A percentile compares a stretch with the other conserved stretches of the same genome.
These are phyloP conservation scores for Ceratocystis colombiana DNA, from an alignment of 2,329 filamentous ascomycete species.

Conservation along the genomic window DNA sequence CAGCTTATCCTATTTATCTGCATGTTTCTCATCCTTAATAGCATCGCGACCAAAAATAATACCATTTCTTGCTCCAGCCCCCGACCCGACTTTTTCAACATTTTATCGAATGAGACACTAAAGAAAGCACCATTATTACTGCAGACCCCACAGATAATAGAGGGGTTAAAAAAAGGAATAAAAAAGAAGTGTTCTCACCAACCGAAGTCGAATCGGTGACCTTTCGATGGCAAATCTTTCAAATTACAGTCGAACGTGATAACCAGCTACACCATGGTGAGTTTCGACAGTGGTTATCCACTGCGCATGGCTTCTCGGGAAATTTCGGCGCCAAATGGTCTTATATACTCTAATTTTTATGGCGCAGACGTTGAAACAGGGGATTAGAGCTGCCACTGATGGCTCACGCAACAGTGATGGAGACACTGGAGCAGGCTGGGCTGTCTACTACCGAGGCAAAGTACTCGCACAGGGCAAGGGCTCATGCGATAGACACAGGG, in stretches of 20 bases:
- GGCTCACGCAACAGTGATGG: too few species aligned
- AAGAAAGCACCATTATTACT: neutral
- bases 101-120: slow-evolving; percentile 1
- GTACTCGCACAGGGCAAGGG: too few species aligned
- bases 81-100: neutral
- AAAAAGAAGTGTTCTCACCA: slow-evolving; percentile 21
- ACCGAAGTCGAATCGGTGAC: slow-evolving; percentile 24
- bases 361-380: too few species aligned
- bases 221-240: slow-evolving; percentile 24
- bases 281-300: slow-evolving; percentile 19
- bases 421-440: too few species aligned
- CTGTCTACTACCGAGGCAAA: too few species aligned
- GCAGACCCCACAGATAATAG: neutral
- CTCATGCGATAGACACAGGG: too few species aligned
- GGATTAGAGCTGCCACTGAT: too few species aligned
- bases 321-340: too few species aligned
- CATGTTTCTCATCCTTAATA: slow-evolving; percentile 13
- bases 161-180: neutral
- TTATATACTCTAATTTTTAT: too few species aligned
- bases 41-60: neutral
- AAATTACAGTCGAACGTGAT: slow-evolving; percentile 25
- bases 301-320: slow-evolving; percentile 4
- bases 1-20: neutral
- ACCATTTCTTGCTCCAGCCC: neutral
- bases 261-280: slow-evolving; percentile 25